Evolutionary conservation across 495 filamentous ascomycete species (phyloP).

Genomic region (Penicillium lagena): DNA sequence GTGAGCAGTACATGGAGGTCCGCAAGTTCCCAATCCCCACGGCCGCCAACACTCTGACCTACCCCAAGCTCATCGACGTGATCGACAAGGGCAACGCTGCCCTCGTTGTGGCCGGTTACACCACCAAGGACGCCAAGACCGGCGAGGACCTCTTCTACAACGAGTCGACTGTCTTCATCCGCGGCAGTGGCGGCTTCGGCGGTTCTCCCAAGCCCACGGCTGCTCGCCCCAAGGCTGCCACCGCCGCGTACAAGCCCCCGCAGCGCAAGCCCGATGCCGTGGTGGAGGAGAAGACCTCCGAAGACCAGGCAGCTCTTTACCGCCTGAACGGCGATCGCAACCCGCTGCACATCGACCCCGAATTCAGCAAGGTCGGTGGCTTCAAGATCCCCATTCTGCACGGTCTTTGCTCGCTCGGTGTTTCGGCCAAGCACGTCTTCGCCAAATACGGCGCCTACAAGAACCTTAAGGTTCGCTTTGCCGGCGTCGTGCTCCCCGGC

Average conservation of each 20-base stretch:
- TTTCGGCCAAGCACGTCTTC: conserved; percentile 85
- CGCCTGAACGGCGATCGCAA: conserved; percentile 88
- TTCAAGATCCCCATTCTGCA: conserved; percentile 95
- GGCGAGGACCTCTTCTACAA: conserved; percentile 96
- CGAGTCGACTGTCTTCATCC: conserved; percentile 84
- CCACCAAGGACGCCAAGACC: conserved; percentile 69
- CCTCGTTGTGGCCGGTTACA: conserved; percentile 71
- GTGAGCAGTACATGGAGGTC: conserved; percentile 97
- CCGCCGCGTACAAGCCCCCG: conserved; percentile 71
- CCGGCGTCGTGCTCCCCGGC: conserved; percentile 84
- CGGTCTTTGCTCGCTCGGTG: conserved; percentile 91
- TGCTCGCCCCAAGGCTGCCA: conserved; percentile 63
- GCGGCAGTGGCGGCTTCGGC: conserved; percentile 88
- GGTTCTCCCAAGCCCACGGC: conserved; percentile 73
- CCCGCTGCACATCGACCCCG: conserved; percentile 91
- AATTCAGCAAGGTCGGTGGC: conserved; percentile 89
- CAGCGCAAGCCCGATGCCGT: conserved; percentile 71
- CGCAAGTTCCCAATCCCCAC: conserved; percentile 93
- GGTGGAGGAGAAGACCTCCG: conserved; percentile 81
- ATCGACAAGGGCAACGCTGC: conserved; percentile 93
- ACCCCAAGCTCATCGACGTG: conserved; percentile 85
- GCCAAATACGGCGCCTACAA: conserved; percentile 76
- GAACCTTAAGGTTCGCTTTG: conserved; percentile 96
- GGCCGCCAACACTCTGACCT: conserved; percentile 69
- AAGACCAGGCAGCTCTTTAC: conserved; percentile 95